These are phyloP conservation scores for Pneumocystis jirovecii DNA, from an alignment of 1,139 yeast species.

Conservation along the genomic window DNA sequence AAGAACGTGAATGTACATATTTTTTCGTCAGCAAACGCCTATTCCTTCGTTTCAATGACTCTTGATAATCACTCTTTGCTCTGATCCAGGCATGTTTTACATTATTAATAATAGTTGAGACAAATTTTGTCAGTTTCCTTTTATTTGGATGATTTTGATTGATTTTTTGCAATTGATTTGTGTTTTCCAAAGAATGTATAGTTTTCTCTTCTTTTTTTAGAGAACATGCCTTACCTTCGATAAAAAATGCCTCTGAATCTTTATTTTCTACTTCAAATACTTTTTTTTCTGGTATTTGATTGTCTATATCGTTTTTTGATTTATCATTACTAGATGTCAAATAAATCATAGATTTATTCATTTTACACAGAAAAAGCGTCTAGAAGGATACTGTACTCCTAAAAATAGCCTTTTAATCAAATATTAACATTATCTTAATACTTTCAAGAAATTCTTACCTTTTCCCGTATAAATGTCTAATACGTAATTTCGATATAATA, in stretches of 20 bases:
- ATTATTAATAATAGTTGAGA: not conserved
- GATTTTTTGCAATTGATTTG: not conserved
- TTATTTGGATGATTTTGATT: not conserved
- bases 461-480: too few relatives aligned
- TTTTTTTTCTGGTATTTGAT: not conserved
- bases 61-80: not conserved
- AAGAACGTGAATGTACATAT: not conserved
- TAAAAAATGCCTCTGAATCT: too few relatives aligned
- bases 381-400: too few relatives aligned
- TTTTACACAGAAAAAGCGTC: too few relatives aligned
- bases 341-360: not conserved
- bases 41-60: not conserved
- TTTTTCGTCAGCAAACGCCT: not conserved
- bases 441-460: too few relatives aligned
- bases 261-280: too few relatives aligned
- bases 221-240: not conserved
- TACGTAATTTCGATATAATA: too few relatives aligned
- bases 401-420: too few relatives aligned
- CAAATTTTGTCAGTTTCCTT: not conserved
- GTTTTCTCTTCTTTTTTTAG: not conserved
- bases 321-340: not conserved
- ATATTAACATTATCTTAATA: too few relatives aligned
- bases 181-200: not conserved
- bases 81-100: not conserved
- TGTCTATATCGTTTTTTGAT: not conserved